Conservation (phyloP, 306 rosid species). For the Pueraria montana region DNA sequence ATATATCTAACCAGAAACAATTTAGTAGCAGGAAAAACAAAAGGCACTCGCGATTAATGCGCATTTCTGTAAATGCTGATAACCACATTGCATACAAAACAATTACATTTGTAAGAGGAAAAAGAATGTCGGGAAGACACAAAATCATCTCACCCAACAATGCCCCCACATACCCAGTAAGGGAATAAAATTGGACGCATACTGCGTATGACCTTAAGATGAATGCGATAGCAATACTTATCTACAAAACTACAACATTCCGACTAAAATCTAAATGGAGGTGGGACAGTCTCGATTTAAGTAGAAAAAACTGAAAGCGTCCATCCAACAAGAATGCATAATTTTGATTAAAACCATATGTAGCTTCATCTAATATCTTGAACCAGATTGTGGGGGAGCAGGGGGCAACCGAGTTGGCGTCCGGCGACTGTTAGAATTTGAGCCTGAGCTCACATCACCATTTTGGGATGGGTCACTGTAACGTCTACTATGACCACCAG, state of each 20-base stretch:
- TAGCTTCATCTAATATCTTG: constrained; percentile 57
- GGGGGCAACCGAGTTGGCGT: constrained; percentile 68
- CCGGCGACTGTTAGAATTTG: constrained; percentile 63
- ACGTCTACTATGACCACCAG: constrained; percentile 65
- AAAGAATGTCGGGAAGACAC: constrained; percentile 46
- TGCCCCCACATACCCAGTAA: constrained; percentile 50
- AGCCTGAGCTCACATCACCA: constrained; percentile 55
- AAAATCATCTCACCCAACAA: constrained; percentile 51
- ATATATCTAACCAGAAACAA: constrained; percentile 20
- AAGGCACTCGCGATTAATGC: constrained; percentile 12
- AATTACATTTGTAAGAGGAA: constrained; percentile 55
- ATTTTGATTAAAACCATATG: constrained; percentile 32
- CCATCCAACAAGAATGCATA: constrained; percentile 45
- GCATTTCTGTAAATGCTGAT: constrained; percentile 44
- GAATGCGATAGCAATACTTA: constrained; percentile 46
- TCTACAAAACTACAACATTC: constrained; percentile 60
- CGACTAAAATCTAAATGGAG: constrained; percentile 38
- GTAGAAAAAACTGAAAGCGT: constrained; percentile 45
- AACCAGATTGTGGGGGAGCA: constrained; percentile 59
- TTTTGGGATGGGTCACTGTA: constrained; percentile 70
- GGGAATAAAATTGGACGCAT: constrained; percentile 51
- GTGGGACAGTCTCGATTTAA: constrained; percentile 42
- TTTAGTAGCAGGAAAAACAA: constrained; percentile 10
- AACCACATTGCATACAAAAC: constrained; percentile 54
- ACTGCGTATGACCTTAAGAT: constrained; percentile 41